Evolutionary conservation across 805 yeast genomes (phyloP).

Genomic region (Starmerella bacillaris): DNA sequence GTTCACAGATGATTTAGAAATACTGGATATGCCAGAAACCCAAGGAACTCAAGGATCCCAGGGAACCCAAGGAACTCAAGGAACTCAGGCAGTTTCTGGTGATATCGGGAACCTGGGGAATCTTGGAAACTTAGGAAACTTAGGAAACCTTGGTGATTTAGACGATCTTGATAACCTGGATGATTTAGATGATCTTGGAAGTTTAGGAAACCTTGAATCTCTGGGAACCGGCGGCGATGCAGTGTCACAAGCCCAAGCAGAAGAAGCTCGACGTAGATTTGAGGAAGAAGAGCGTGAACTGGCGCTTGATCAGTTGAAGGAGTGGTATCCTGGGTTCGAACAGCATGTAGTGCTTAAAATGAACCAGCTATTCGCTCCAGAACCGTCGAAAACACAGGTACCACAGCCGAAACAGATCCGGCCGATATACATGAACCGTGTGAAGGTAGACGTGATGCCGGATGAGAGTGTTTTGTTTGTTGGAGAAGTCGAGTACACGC

Average conservation of each 20-base stretch:
- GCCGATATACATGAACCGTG: constrained; percentile 34
- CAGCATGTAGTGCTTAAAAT: constrained; percentile 39
- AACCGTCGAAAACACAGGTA: constrained; percentile 36
- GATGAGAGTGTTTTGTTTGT: constrained; percentile 41
- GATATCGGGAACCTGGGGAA: too few relatives aligned
- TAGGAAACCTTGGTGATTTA: too few relatives aligned
- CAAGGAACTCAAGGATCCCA: constrained; percentile 3
- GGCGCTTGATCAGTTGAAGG: constrained; percentile 17
- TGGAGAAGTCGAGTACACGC: neutral
- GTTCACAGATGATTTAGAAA: constrained; percentile 21
- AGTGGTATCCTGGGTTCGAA: constrained; percentile 46
- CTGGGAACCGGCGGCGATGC: constrained; percentile 1
- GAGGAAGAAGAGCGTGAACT: constrained; percentile 12
- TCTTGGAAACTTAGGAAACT: too few relatives aligned
- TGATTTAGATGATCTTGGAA: neutral
- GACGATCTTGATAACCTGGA: constrained; percentile 1
- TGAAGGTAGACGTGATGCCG: constrained; percentile 41
- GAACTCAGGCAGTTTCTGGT: neutral
- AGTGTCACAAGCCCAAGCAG: constrained; percentile 4
- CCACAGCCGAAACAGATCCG: constrained; percentile 28
- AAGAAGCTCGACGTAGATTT: constrained; percentile 9
- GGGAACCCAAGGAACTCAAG: neutral
- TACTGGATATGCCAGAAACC: constrained; percentile 15
- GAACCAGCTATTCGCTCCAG: constrained; percentile 48
- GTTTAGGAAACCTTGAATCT: too few relatives aligned